Evolutionary conservation across 805 yeast species (phyloP).

Genomic region (Cyberlindnera euphorbiiphila): DNA sequence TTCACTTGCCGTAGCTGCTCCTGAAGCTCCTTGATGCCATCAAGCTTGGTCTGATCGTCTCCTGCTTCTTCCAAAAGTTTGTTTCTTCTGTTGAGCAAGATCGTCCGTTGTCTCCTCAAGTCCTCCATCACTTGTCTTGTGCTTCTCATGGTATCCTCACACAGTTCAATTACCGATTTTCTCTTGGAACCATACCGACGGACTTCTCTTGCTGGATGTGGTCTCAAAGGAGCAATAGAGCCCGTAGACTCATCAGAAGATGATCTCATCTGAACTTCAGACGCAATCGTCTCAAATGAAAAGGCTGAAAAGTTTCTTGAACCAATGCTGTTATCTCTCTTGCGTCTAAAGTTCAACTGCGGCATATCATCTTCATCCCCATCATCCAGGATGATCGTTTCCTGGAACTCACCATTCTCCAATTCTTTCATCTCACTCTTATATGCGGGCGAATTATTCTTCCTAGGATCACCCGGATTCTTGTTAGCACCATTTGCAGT

Average conservation of each 20-base stretch:
- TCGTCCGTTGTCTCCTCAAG: conserved; percentile 24
- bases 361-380: conserved; percentile 13
- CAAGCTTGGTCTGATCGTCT: conserved; percentile 13
- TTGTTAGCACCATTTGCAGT: conserved; percentile 1
- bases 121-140: conserved; percentile 23
- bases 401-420: conserved; percentile 21
- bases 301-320: conserved; percentile 15
- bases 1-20: conserved; percentile 12
- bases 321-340: conserved; percentile 7
- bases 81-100: conserved; percentile 15
- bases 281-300: conserved; percentile 26
- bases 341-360: not conserved
- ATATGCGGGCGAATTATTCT: conserved; percentile 2
- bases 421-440: conserved; percentile 18
- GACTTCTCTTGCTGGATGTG: not conserved
- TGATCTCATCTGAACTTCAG: conserved; percentile 22
- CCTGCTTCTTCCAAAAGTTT: conserved; percentile 15
- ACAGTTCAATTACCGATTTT: conserved; percentile 21
- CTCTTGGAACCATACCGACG: conserved; percentile 16
- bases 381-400: conserved; percentile 24
- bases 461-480: not conserved
- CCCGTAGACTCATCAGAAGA: conserved; percentile 1
- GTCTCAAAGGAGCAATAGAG: not conserved
- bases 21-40: conserved; percentile 14
- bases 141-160: conserved; percentile 26